A percentile compares a stretch with the other conserved stretches of the same genome.
These are phyloP conservation scores for Aspergillus sparsus DNA, from an alignment of 495 filamentous ascomycete species.

Conservation along the genomic window DNA sequence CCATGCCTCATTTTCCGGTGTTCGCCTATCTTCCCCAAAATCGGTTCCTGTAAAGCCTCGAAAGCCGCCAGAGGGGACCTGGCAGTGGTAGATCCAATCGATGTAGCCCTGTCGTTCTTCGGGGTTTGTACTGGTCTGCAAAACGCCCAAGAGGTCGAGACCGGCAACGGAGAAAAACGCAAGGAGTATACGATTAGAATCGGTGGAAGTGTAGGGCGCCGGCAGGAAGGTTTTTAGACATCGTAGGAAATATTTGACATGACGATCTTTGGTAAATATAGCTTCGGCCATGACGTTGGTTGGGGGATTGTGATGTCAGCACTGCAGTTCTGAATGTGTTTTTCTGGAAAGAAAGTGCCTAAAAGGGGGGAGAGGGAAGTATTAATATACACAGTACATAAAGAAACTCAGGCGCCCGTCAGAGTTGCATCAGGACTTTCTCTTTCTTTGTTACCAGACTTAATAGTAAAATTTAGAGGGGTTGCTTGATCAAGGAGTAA, in stretches of 20 bases:
- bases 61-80: constrained; percentile 76
- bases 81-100: constrained; percentile 74
- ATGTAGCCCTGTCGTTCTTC: constrained; percentile 62
- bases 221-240: constrained; percentile 84
- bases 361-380: too few species aligned
- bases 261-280: constrained; percentile 65
- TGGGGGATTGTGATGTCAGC: neutral
- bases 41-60: constrained; percentile 73
- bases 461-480: neutral
- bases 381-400: too few species aligned
- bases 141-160: constrained; percentile 72
- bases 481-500: neutral
- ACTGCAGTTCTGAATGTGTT: neutral
- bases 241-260: constrained; percentile 91
- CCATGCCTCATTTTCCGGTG: constrained; percentile 55
- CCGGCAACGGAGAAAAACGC: constrained; percentile 85
- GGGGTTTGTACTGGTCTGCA: constrained; percentile 55
- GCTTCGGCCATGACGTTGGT: constrained; percentile 38
- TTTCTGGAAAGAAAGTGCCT: too few species aligned
- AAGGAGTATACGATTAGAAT: constrained; percentile 85
- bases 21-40: constrained; percentile 49
- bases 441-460: neutral
- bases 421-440: neutral
- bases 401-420: too few species aligned
- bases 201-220: constrained; percentile 75